These are phyloP conservation scores for Saccharomycopsis olivae DNA, from an alignment of 805 yeast genomes.

Conservation along the genomic window DNA sequence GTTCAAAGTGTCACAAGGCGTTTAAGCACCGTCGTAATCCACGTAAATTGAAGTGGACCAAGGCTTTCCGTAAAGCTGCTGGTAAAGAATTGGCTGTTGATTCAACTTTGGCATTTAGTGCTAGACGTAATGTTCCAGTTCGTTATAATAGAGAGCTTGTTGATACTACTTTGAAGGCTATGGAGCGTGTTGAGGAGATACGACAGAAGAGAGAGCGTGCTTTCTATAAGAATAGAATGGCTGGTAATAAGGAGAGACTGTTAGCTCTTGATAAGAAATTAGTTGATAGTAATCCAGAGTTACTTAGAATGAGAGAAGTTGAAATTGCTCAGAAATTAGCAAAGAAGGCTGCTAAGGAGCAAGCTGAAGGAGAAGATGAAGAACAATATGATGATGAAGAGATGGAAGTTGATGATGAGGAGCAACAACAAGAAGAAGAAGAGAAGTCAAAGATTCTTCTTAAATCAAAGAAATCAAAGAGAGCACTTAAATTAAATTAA, in stretches of 20 bases:
- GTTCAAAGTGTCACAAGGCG: constrained; percentile 95
- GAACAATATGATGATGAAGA: constrained; percentile 37
- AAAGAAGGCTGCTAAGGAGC: constrained; percentile 52
- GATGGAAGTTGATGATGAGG: constrained; percentile 39
- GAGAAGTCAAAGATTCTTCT: constrained; percentile 31
- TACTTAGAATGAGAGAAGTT: constrained; percentile 87
- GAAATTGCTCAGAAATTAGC: constrained; percentile 73
- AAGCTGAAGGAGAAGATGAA: constrained; percentile 34
- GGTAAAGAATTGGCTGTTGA: constrained; percentile 98
- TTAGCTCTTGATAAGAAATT: constrained; percentile 78
- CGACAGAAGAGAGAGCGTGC: constrained; percentile 95
- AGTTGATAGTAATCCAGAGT: constrained; percentile 80
- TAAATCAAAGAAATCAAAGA: constrained; percentile 21
- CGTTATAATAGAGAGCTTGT: constrained; percentile 96
- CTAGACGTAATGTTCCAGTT: constrained; percentile 96
- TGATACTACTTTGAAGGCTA: constrained; percentile 85
- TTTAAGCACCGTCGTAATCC: constrained; percentile 98
- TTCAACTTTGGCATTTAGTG: constrained; percentile 90
- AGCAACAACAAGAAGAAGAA: constrained; percentile 51
- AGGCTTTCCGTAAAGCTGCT: constrained; percentile 97
- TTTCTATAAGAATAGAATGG: constrained; percentile 98
- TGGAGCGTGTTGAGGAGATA: constrained; percentile 93
- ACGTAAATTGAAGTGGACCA: constrained; percentile 95
- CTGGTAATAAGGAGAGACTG: constrained; percentile 85
- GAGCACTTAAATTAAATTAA: constrained; percentile 8